Conservation (phyloP, 2,329 filamentous ascomycete species). For the Furcasterigmium furcatum region DNA sequence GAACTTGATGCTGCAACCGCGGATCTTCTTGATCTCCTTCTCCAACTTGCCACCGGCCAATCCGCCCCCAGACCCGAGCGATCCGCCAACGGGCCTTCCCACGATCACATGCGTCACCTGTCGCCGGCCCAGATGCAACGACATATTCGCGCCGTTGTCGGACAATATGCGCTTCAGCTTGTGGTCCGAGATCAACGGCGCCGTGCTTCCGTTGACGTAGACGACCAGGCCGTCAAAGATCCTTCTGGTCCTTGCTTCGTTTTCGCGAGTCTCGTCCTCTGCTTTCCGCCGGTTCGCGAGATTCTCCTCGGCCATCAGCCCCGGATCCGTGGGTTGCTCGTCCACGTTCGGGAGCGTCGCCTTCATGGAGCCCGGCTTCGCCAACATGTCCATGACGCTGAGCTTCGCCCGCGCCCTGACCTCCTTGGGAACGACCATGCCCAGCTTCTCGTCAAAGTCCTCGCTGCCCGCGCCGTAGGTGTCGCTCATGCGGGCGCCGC, state of each 20-base stretch:
- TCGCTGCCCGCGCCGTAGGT: conserved; percentile 62
- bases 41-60: conserved; percentile 77
- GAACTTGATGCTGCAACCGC: conserved; percentile 72
- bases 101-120: conserved; percentile 85
- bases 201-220: conserved; percentile 86
- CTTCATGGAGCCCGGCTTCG: conserved; percentile 40
- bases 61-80: conserved; percentile 65
- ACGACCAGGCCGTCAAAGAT: conserved; percentile 72
- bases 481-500: conserved; percentile 60
- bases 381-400: conserved; percentile 54
- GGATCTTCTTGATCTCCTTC: conserved; percentile 67
- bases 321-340: background rate
- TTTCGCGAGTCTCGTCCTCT: conserved; percentile 15
- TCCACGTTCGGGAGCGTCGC: conserved; percentile 3
- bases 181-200: conserved; percentile 80
- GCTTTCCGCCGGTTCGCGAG: too few species aligned
- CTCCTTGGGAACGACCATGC: conserved; percentile 39
- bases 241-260: conserved; percentile 22
- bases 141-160: conserved; percentile 69
- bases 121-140: conserved; percentile 67
- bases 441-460: conserved; percentile 44
- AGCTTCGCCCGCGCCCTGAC: conserved; percentile 31
- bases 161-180: conserved; percentile 76
- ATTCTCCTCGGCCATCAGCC: background rate
- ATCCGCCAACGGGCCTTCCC: conserved; percentile 50